phyloP scores from a whole-genome alignment of 257 asterid species.

The Oldenlandia corymbosa region DNA sequence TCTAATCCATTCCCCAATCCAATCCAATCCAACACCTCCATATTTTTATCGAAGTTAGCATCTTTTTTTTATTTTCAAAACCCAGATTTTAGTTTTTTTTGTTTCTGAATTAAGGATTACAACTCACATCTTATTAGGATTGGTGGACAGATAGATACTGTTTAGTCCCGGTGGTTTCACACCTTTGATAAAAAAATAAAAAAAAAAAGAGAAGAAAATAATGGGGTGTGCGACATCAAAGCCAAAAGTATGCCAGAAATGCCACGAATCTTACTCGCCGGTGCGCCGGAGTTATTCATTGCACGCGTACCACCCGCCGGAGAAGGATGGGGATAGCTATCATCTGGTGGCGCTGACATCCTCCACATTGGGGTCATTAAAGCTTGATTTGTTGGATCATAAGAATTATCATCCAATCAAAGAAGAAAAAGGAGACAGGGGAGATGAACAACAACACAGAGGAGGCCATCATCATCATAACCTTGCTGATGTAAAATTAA shows the following conservation, averaged over 20 bases:
- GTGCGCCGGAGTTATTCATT: conserved; percentile 70
- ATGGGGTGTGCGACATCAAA: conserved; percentile 94
- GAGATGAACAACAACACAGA: too few relatives aligned
- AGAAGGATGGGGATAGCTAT: conserved; percentile 38
- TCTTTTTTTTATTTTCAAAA: too few relatives aligned
- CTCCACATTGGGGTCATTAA: conserved; percentile 72
- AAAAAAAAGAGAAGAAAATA: too few relatives aligned
- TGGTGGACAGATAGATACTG: neutral
- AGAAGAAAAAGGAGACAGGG: conserved; percentile 20
- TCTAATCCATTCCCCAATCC: conserved; percentile 30
- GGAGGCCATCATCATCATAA: too few relatives aligned
- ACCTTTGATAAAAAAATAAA: neutral
- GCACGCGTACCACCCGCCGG: conserved; percentile 49
- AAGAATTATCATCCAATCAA: conserved; percentile 13
- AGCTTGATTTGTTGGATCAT: conserved; percentile 52
- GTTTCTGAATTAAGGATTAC: neutral
- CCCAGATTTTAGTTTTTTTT: neutral
- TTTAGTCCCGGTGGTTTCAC: neutral
- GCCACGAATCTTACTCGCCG: conserved; percentile 52
- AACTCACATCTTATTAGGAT: neutral
- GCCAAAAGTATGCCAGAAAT: conserved; percentile 53
- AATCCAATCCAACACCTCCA: conserved; percentile 12
- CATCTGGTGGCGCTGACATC: conserved; percentile 79
- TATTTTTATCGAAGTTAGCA: neutral
- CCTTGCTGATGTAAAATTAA: conserved; percentile 20